Base-by-base conservation (phyloP, 805 yeast genomes). In the Starmera pachycereana region DNA sequence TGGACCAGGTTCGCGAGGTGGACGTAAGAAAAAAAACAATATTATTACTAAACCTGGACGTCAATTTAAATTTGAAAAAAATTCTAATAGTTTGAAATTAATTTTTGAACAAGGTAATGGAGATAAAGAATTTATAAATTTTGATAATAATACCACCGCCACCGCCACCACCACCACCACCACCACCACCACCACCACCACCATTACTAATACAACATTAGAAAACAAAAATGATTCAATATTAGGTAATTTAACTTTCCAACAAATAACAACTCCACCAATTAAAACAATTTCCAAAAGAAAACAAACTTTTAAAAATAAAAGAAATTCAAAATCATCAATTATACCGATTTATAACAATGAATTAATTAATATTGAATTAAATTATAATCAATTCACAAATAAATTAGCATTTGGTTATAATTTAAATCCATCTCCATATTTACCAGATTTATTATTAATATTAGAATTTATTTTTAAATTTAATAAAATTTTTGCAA, bases 1-100 rank as follows among this genome's bases (percentile, higher is more conserved):
- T 14, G 59, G 59, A 0, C 57, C 57, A 1, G 59, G 59, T 2
- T 53, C 58, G 10, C 45, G 59, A 42, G 54, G 56, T 16, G 54
- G 56, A 12, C 41, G 48, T 28, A 46, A 45, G 34, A 40, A 38
- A 4, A 39, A 31, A 31, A 25, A n/a, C 8, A 19, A n/a, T 22
- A 16, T 35, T 13, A 10, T 35, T 3, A 25, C 41, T 10, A 39
- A 32, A 35, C 41, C 38, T 35, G 38, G 38, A 27, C 35, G 41
- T 35, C 41, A 39, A 39, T 16, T 25, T 6, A 39, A 32, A 18
- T 35, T 39, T n/a, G 31, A 11, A 25, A 27, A n/a, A 9, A n/a
- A 25, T 16, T 11, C 25, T 14, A 25, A 25, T 8, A 29, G 16
- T 8, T 27, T 39, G 19, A 30, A 31, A 31, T 18, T 39, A 12